Conservation (phyloP, 1,284 basidiomycete species). For the Tilletia setariae region DNA sequence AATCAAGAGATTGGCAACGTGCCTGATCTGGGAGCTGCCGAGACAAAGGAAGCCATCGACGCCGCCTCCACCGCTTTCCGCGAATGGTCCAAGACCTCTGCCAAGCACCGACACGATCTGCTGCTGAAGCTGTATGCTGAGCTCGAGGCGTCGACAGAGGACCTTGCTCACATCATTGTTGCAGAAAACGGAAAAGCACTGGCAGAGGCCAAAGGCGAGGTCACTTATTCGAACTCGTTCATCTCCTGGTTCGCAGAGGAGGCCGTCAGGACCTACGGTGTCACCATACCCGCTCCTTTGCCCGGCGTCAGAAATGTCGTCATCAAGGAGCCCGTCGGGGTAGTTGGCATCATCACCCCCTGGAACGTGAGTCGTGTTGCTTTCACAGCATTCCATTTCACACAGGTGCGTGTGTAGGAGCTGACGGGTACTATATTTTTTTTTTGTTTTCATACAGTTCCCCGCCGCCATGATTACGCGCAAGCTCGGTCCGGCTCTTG, state of each 20-base stretch:
- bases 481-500: conserved; percentile 79
- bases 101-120: conserved; percentile 47
- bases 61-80: conserved; percentile 43
- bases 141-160: conserved; percentile 41
- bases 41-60: conserved; percentile 45
- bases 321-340: conserved; percentile 89
- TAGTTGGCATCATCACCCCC: conserved; percentile 56
- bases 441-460: conserved; percentile 23
- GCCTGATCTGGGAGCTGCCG: conserved; percentile 42
- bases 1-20: conserved; percentile 43
- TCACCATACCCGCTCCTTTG: conserved; percentile 76
- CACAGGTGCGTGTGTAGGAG: background rate
- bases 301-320: conserved; percentile 75
- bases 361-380: conserved; percentile 33
- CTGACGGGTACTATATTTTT: background rate
- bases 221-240: conserved; percentile 49
- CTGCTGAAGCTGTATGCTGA: conserved; percentile 44
- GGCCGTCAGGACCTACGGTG: conserved; percentile 58
- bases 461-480: conserved; percentile 66
- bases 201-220: conserved; percentile 49
- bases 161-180: conserved; percentile 51
- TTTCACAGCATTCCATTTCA: too few relatives aligned
- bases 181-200: conserved; percentile 52
- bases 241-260: conserved; percentile 51
- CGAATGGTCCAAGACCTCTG: conserved; percentile 46